Conservation (phyloP, 2,329 filamentous ascomycete genomes). For the Alternaria hordeiaustralica region DNA sequence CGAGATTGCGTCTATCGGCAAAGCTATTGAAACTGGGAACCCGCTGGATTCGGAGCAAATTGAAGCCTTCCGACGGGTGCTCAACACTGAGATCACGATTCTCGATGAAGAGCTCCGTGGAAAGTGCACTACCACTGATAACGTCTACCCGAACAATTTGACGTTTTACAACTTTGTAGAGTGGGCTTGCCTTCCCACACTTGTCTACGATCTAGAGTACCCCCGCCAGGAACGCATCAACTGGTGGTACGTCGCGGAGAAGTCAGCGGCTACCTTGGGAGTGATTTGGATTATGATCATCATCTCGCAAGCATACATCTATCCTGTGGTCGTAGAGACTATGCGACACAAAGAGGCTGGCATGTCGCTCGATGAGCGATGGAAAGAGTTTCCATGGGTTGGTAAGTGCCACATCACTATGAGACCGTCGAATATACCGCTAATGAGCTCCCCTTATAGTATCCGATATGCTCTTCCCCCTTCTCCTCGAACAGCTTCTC, state of each 20-base stretch:
- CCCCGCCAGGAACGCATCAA: conserved; percentile 73
- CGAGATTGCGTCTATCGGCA: conserved; percentile 67
- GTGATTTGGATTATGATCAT: conserved; percentile 81
- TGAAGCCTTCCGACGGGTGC: conserved; percentile 67
- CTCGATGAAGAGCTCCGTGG: conserved; percentile 70
- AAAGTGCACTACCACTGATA: conserved; percentile 58
- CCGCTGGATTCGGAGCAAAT: conserved; percentile 69
- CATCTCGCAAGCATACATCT: conserved; percentile 77
- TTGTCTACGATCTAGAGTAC: conserved; percentile 82
- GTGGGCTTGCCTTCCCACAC: conserved; percentile 75
- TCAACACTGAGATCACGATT: conserved; percentile 70
- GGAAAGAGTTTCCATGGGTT: conserved; percentile 75
- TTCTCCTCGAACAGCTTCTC: conserved; percentile 79
- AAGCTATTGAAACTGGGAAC: conserved; percentile 66
- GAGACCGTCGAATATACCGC: neutral
- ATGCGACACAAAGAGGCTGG: conserved; percentile 71
- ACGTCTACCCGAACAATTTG: conserved; percentile 73
- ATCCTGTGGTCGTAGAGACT: conserved; percentile 73
- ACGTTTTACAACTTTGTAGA: conserved; percentile 70
- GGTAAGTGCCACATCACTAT: conserved; percentile 14
- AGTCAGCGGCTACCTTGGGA: conserved; percentile 72
- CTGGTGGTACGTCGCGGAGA: conserved; percentile 78
- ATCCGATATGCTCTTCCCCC: conserved; percentile 77
- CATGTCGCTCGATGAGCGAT: conserved; percentile 65
- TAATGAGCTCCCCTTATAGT: conserved; percentile 41